phyloP scores from a whole-genome alignment of 2,329 filamentous ascomycete species.

The Penicillium paneum region DNA sequence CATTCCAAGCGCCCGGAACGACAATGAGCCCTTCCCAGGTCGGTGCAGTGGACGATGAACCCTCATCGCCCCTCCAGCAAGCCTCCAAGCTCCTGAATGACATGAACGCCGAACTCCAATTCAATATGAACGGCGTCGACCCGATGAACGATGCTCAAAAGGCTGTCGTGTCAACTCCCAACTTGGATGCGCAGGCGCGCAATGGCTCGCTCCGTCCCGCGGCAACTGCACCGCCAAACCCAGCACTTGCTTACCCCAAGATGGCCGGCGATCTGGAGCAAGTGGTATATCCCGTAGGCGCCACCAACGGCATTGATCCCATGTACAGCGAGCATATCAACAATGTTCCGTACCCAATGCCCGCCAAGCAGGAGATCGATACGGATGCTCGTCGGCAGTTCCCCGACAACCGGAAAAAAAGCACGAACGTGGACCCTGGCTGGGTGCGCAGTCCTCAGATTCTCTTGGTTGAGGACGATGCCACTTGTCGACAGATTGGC shows the following conservation, averaged over 20 bases:
- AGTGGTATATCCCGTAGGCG: constrained; percentile 86
- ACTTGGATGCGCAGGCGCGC: constrained; percentile 51
- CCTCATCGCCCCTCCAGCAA: constrained; percentile 65
- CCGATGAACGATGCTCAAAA: constrained; percentile 61
- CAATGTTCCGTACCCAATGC: constrained; percentile 84
- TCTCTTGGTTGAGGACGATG: constrained; percentile 81
- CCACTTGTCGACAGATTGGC: constrained; percentile 64
- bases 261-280: constrained; percentile 60
- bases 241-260: constrained; percentile 50
- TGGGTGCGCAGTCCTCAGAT: constrained; percentile 72
- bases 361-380: constrained; percentile 58
- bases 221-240: constrained; percentile 47
- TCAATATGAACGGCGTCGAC: constrained; percentile 63
- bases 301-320: constrained; percentile 88
- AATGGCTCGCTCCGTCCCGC: constrained; percentile 45
- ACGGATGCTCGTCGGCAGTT: constrained; percentile 48
- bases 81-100: constrained; percentile 65
- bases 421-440: constrained; percentile 58
- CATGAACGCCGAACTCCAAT: constrained; percentile 62
- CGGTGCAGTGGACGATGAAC: constrained; percentile 56
- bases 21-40: constrained; percentile 48
- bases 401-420: constrained; percentile 59
- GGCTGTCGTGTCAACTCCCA: constrained; percentile 55
- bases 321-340: constrained; percentile 92
- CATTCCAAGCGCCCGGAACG: constrained; percentile 37